These are phyloP conservation scores for Elsinoe australis DNA, from an alignment of 2,329 filamentous ascomycete genomes.

Conservation along the genomic window DNA sequence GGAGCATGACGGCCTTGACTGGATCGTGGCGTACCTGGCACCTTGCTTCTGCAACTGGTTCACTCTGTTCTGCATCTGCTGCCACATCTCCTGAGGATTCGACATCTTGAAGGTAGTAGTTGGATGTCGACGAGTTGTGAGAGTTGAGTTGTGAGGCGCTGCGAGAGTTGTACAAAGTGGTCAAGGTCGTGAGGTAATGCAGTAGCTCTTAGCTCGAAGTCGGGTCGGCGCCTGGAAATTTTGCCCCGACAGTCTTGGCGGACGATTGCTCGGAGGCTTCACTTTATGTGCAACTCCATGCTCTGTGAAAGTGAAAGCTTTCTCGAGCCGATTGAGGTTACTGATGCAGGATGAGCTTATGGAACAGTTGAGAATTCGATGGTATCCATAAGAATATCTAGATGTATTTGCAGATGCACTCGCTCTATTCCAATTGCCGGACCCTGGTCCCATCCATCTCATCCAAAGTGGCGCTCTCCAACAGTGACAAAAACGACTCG, in stretches of 20 bases:
- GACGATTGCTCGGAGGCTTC: background rate
- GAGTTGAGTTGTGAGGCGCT: background rate
- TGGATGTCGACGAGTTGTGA: background rate
- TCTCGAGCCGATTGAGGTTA: too few relatives aligned
- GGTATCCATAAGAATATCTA: conserved; percentile 12
- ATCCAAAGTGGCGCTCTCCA: background rate
- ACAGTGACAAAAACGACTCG: conserved; percentile 3
- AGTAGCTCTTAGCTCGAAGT: conserved; percentile 11
- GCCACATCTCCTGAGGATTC: conserved; percentile 60
- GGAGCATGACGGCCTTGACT: too few relatives aligned
- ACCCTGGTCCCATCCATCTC: background rate
- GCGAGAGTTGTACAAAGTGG: background rate
- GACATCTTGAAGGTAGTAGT: conserved; percentile 25
- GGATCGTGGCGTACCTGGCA: conserved; percentile 35
- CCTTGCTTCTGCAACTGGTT: conserved; percentile 42
- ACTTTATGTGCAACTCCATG: background rate
- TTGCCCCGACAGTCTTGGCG: conserved; percentile 15
- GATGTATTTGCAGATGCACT: conserved; percentile 5
- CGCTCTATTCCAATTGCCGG: background rate
- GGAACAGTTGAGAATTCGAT: conserved; percentile 1
- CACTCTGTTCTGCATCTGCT: conserved; percentile 56
- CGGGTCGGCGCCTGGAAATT: conserved; percentile 14
- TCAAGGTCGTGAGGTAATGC: conserved; percentile 16
- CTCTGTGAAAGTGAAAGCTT: too few relatives aligned
- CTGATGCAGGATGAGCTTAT: background rate